Evolutionary conservation across 352 stramenopile species (phyloP).

Genomic region (Globisporangium yorkense): DNA sequence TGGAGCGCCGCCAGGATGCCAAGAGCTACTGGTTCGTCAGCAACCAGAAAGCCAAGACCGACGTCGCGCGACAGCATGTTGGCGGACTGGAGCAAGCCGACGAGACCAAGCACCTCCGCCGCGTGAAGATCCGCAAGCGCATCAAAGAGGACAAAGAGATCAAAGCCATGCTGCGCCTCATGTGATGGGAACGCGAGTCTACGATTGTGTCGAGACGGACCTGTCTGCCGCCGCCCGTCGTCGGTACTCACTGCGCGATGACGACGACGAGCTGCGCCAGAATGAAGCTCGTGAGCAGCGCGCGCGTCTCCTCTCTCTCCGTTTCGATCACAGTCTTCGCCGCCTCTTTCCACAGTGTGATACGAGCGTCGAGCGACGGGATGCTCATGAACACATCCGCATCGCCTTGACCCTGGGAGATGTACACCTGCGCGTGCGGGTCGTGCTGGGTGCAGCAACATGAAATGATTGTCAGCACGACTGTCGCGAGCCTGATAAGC

Average conservation of each 20-base stretch:
- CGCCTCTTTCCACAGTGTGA: slow-evolving; percentile 73
- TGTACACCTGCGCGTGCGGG: slow-evolving; percentile 59
- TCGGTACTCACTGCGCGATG: slow-evolving; percentile 5
- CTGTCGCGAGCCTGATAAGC: no score
- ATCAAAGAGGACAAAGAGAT: slow-evolving; percentile 68
- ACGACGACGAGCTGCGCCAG: slow-evolving; percentile 29
- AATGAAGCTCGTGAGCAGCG: slow-evolving; percentile 51
- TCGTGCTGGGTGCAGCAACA: slow-evolving; percentile 37
- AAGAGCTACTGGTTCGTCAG: slow-evolving; percentile 66
- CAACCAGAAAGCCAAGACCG: slow-evolving; percentile 44
- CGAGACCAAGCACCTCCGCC: slow-evolving; percentile 15
- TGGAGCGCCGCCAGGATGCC: slow-evolving; percentile 38
- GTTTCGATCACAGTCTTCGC: slow-evolving; percentile 79
- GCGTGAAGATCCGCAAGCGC: slow-evolving; percentile 25
- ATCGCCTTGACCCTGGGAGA: slow-evolving; percentile 73
- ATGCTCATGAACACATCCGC: slow-evolving; percentile 82
- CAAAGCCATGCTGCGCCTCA: slow-evolving; percentile 51
- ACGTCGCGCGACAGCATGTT: slow-evolving; percentile 11
- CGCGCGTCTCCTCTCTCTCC: slow-evolving; percentile 63
- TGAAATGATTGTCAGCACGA: neutral
- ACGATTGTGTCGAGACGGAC: neutral
- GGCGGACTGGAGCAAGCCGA: slow-evolving; percentile 13
- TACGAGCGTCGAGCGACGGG: slow-evolving; percentile 58
- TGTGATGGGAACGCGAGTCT: slow-evolving; percentile 19
- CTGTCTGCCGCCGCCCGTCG: neutral